Evolutionary conservation across 2,329 filamentous ascomycete species (phyloP).

Genomic region (Didymella pinodella): DNA sequence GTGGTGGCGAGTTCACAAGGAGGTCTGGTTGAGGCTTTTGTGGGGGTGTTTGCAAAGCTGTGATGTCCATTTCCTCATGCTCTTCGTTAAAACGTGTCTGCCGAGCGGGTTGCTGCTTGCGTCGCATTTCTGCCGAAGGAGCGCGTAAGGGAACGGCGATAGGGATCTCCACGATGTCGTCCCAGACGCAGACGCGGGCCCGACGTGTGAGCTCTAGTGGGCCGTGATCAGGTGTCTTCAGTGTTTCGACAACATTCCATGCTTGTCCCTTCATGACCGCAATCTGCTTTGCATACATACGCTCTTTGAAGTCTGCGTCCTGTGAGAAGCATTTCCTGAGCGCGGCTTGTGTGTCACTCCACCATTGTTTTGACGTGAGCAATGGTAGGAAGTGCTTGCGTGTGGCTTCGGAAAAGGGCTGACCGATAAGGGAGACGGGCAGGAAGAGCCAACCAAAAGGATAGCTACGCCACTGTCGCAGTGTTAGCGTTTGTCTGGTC

Average conservation of each 20-base stretch:
- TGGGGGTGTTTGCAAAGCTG: slow-evolving; percentile 67
- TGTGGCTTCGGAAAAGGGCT: slow-evolving; percentile 94
- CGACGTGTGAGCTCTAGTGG: slow-evolving; percentile 91
- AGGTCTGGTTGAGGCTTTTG: slow-evolving; percentile 64
- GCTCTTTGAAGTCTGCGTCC: slow-evolving; percentile 95
- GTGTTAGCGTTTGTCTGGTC: slow-evolving; percentile 14
- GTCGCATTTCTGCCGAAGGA: slow-evolving; percentile 83
- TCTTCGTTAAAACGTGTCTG: slow-evolving; percentile 47
- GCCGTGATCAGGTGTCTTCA: slow-evolving; percentile 91
- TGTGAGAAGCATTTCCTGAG: slow-evolving; percentile 87
- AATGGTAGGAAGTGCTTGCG: slow-evolving; percentile 95
- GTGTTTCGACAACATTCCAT: slow-evolving; percentile 98
- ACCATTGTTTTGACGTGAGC: slow-evolving; percentile 94
- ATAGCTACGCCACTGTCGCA: slow-evolving; percentile 76
- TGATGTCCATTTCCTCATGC: slow-evolving; percentile 94
- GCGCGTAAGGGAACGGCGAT: slow-evolving; percentile 89
- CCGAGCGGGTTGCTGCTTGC: slow-evolving; percentile 61
- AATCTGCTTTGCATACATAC: slow-evolving; percentile 98
- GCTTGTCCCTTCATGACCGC: slow-evolving; percentile 99
- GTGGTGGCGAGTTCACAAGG: slow-evolving; percentile 68
- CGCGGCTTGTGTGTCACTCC: slow-evolving; percentile 90
- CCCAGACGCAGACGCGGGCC: slow-evolving; percentile 95
- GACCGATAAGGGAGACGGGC: slow-evolving; percentile 92
- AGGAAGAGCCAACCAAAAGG: slow-evolving; percentile 99
- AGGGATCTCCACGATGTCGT: slow-evolving; percentile 94